Evolutionary conservation across 176 grass and related monocot genomes (phyloP), one percentile per base, ranked within the genome.

Genomic region (Hordeum marinum): DNA sequence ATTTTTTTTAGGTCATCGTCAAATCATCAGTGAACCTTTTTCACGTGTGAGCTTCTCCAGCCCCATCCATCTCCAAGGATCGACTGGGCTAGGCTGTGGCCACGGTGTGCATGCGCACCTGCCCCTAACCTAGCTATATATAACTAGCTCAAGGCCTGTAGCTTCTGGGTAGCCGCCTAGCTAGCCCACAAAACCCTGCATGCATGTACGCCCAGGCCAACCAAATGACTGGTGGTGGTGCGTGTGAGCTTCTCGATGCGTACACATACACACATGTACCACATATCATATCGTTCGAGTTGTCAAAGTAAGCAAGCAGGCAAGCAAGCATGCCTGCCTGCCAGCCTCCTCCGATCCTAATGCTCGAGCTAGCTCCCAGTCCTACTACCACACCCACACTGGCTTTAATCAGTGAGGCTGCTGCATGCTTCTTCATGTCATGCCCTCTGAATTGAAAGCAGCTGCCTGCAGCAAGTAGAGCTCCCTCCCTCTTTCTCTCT

Each of bases 381-480:
- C 65, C 80, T 87, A 78, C 63, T 94, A 84, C 64, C 85, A 77
- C 71, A 82, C 40, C 59, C 82, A 90, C 71, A 29, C 71, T 50
- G 27, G 71, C 93, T 94, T 92, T 94, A 86, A 88, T 92, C 93
- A 86, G 85, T 42, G 64, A 86, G 26, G 31, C 75, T 25, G 75
- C 75, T 41, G 71, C 42, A 31, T 32, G 25, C 41, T 73, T 52
- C 48, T 52, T 52, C 17, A 50, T 50, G 46, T 12, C 40, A 72
- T 13, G 70, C 42, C 14, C 71, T 74, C 71, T 74, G 42, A 29
- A 50, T 18, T 74, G 8, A 75, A 75, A 75, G 26, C 45, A 54
- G 78, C 67, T 50, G 85, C 84, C 59, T 45, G 75, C 82, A 66
- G 35, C 55, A 43, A 88, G 87, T 81, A 78, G 36, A 50, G 21